Conservation (phyloP, 1,139 yeast genomes). For the Suhomyces wounanorum region DNA sequence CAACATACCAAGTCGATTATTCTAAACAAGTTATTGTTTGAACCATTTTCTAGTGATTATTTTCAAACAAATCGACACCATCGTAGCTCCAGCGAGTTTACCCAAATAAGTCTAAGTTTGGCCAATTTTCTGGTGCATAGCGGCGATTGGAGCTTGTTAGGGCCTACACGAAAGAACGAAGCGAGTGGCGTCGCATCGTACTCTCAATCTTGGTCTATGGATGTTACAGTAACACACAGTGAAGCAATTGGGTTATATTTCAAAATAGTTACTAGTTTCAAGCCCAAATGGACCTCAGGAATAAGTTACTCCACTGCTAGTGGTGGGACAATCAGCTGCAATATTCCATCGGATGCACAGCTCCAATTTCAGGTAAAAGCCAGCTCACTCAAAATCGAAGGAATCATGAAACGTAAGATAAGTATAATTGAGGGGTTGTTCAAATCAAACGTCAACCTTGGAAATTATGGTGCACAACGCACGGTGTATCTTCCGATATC, state of each 20-base stretch:
- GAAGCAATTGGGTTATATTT: conserved; percentile 19
- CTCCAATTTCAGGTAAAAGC: conserved; percentile 27
- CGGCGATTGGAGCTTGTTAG: conserved; percentile 15
- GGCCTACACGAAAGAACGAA: conserved; percentile 14
- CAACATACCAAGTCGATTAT: conserved; percentile 14
- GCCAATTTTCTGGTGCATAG: conserved; percentile 5
- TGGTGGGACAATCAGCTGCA: conserved; percentile 27
- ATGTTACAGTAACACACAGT: conserved; percentile 15
- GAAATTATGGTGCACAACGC: conserved; percentile 14
- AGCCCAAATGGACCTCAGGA: conserved; percentile 19
- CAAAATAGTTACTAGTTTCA: conserved; percentile 16
- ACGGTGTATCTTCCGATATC: conserved; percentile 14
- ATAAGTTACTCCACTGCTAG: conserved; percentile 16
- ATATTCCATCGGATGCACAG: conserved; percentile 21
- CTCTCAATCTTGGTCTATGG: conserved; percentile 28
- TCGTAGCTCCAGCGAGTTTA: background rate
- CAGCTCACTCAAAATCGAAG: conserved; percentile 17
- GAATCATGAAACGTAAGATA: conserved; percentile 21
- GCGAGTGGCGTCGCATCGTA: conserved; percentile 21
- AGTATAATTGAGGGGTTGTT: conserved; percentile 7
- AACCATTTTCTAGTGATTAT: background rate
- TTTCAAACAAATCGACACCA: background rate
- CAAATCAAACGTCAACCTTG: conserved; percentile 14
- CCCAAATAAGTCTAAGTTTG: conserved; percentile 13
- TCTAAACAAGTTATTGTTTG: conserved; percentile 8